A percentile compares a stretch with the other conserved stretches of the same genome.
phyloP scores from a whole-genome alignment of 139 green algal species.

The Picochlorum sp. region DNA sequence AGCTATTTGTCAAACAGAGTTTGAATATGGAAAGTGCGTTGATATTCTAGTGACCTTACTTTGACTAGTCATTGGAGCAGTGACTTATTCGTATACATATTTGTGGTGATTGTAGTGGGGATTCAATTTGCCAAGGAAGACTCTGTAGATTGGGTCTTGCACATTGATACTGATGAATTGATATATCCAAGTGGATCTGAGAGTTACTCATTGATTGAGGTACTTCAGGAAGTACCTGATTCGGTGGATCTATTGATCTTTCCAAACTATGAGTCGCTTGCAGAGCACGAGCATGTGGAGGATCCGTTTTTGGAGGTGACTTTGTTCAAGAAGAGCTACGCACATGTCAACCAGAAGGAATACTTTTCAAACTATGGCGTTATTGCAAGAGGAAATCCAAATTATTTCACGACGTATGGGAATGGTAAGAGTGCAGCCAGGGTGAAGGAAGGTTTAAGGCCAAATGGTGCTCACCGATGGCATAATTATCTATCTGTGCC shows the following conservation, averaged over 20 bases:
- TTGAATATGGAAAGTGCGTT: conserved; percentile 58
- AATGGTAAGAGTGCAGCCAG: conserved; percentile 65
- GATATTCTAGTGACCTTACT: neutral
- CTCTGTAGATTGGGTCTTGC: conserved; percentile 63
- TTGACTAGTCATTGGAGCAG: conserved; percentile 3
- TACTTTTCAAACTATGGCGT: conserved; percentile 61
- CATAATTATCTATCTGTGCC: conserved; percentile 53
- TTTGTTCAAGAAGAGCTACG: conserved; percentile 74
- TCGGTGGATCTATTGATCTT: conserved; percentile 72
- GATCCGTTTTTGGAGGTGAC: conserved; percentile 70
- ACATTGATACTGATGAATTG: conserved; percentile 81
- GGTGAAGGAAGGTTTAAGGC: conserved; percentile 46
- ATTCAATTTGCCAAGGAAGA: conserved; percentile 50
- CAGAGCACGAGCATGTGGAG: conserved; percentile 46
- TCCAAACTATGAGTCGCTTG: conserved; percentile 70
- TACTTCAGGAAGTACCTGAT: conserved; percentile 20
- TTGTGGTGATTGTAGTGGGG: conserved; percentile 32
- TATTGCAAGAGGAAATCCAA: conserved; percentile 64
- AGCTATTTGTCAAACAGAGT: conserved; percentile 74
- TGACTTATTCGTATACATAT: conserved; percentile 5
- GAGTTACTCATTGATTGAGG: conserved; percentile 49
- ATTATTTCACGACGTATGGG: conserved; percentile 76
- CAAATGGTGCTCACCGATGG: conserved; percentile 75
- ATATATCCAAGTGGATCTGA: conserved; percentile 54
- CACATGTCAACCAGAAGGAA: conserved; percentile 53